Conservation (phyloP, 352 stramenopile species). For the Globisporangium carolinianum region DNA sequence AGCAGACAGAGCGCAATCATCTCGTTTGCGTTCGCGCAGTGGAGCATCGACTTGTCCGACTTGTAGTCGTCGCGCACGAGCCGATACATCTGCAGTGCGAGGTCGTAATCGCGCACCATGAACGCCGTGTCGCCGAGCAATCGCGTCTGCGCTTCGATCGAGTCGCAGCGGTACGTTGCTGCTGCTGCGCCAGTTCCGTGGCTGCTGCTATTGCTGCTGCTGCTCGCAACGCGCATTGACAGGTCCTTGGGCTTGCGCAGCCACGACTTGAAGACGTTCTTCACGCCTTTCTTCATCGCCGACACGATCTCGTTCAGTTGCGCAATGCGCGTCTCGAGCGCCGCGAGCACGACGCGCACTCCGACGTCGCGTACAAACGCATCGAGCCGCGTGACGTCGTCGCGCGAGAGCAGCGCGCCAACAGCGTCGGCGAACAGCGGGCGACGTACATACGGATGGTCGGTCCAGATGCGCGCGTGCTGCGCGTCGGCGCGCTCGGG, state of each 20-base stretch:
- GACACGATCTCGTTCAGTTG: constrained; percentile 86
- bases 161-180: constrained; percentile 70
- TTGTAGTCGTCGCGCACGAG: constrained; percentile 89
- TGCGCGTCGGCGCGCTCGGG: constrained; percentile 20
- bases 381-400: constrained; percentile 58
- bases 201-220: constrained; percentile 2
- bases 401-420: constrained; percentile 46
- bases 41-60: constrained; percentile 80
- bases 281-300: constrained; percentile 88
- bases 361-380: constrained; percentile 77
- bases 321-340: constrained; percentile 78
- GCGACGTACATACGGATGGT: constrained; percentile 59
- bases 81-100: constrained; percentile 87
- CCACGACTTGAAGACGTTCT: constrained; percentile 91
- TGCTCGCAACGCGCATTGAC: constrained; percentile 17
- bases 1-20: constrained; percentile 85
- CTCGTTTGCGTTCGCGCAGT: constrained; percentile 81
- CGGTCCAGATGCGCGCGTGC: constrained; percentile 31
- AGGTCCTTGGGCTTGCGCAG: constrained; percentile 85
- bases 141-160: constrained; percentile 87
- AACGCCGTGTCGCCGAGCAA: constrained; percentile 88
- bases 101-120: constrained; percentile 85
- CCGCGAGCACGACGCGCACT: constrained; percentile 67
- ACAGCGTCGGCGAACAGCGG: constrained; percentile 34
- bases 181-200: constrained; percentile 5